Percentiles rank a stretch among this genome's conserved stretches.
Conservation (phyloP, 2,329 filamentous ascomycete species). For the Beauveria pseudobassiana region DNA sequence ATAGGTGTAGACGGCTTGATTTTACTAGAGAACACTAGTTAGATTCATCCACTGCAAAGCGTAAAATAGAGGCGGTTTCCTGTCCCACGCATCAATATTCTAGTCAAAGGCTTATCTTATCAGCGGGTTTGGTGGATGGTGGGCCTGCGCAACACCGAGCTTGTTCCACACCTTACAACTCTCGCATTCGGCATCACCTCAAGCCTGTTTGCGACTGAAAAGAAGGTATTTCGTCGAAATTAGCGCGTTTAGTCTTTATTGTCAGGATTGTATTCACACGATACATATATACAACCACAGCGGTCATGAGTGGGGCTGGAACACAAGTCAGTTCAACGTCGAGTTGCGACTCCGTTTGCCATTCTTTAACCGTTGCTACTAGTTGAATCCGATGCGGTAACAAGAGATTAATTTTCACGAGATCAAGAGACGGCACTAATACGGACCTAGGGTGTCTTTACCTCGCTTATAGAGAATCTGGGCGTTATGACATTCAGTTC, state of each 20-base stretch:
- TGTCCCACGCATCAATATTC: neutral
- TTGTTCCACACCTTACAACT: neutral
- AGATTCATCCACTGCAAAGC: neutral
- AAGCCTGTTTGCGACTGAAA: neutral
- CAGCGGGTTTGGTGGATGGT: constrained; percentile 1
- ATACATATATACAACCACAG: neutral
- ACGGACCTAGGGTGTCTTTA: constrained; percentile 74
- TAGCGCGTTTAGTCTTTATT: neutral
- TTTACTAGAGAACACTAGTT: neutral
- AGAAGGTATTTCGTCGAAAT: neutral
- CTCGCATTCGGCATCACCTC: neutral
- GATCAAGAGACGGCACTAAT: neutral
- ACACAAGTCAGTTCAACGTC: constrained; percentile 58
- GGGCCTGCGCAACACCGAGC: neutral
- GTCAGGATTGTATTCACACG: neutral
- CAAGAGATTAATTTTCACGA: constrained; percentile 21
- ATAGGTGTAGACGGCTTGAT: neutral
- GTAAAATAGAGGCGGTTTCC: neutral
- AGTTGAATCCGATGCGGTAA: constrained; percentile 93
- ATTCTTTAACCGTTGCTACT: constrained; percentile 16
- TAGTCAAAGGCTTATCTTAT: constrained; percentile 8
- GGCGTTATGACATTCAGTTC: constrained; percentile 93
- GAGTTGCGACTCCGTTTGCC: neutral
- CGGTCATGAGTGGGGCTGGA: constrained; percentile 77
- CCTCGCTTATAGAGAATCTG: constrained; percentile 83